Evolutionary conservation across 306 rosid species (phyloP).

Genomic region (Gillenia trifoliata): DNA sequence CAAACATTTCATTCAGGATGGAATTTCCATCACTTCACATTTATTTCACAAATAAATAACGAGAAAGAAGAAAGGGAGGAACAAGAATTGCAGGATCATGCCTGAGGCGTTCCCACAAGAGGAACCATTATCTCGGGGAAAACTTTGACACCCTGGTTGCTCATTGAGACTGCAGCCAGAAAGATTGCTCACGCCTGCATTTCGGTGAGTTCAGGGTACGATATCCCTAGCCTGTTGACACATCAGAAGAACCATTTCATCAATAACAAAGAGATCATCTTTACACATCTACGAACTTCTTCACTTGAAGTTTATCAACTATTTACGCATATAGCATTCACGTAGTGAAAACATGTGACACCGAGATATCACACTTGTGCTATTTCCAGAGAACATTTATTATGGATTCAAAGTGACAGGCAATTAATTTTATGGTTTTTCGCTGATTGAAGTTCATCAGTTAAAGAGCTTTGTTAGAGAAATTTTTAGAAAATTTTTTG

Average conservation of each 20-base stretch:
- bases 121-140: slow-evolving; percentile 99
- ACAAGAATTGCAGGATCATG: slow-evolving; percentile 17
- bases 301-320: not conserved
- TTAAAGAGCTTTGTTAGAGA: no score
- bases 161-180: slow-evolving; percentile 75
- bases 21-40: no score
- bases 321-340: not conserved
- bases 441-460: no score
- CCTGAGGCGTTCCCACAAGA: slow-evolving; percentile 92
- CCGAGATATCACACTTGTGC: not conserved
- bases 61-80: slow-evolving; percentile 6
- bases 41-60: no score
- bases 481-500: no score
- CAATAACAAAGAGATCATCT: not conserved
- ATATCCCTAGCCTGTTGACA: slow-evolving; percentile 75
- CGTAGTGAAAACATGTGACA: not conserved
- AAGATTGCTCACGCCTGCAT: slow-evolving; percentile 94
- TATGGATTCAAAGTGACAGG: no score
- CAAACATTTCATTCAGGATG: slow-evolving; percentile 6
- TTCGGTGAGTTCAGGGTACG: slow-evolving; percentile 88
- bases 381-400: no score
- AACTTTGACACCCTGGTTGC: slow-evolving; percentile 60
- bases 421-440: no score
- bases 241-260: slow-evolving; percentile 13
- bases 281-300: no score